phyloP scores from a whole-genome alignment of 495 filamentous ascomycete species.

The Neurospora africana region DNA sequence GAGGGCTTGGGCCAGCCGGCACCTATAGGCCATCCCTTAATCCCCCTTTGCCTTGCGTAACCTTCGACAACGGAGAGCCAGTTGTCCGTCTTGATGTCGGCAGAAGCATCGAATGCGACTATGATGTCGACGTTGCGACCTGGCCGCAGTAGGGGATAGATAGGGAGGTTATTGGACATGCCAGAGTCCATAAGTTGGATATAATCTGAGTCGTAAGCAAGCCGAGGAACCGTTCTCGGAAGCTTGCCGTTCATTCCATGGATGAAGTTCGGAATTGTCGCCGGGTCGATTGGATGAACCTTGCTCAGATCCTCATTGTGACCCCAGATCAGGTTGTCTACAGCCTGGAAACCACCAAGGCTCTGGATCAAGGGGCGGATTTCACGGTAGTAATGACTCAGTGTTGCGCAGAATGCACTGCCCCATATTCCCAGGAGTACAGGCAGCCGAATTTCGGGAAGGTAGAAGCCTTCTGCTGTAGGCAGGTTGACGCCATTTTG shows the following conservation, averaged over 20 bases:
- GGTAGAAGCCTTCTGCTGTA: conserved; percentile 40
- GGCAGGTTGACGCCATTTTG: conserved; percentile 56
- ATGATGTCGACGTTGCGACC: conserved; percentile 83
- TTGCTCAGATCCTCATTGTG: conserved; percentile 73
- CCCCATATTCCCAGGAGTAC: conserved; percentile 88
- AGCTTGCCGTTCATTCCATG: conserved; percentile 67
- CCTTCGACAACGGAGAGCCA: conserved; percentile 91
- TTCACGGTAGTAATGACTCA: conserved; percentile 93
- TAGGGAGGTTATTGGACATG: conserved; percentile 95
- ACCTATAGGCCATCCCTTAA: conserved; percentile 89
- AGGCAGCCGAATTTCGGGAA: conserved; percentile 75
- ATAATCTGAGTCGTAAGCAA: conserved; percentile 55
- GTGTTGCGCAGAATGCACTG: conserved; percentile 87
- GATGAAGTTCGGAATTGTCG: conserved; percentile 75
- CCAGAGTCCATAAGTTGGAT: conserved; percentile 93
- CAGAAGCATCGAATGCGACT: conserved; percentile 40
- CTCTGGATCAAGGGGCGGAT: conserved; percentile 66
- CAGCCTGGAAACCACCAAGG: conserved; percentile 58
- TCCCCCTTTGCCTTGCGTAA: conserved; percentile 75
- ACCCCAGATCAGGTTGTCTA: conserved; percentile 82
- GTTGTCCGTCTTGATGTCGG: conserved; percentile 40
- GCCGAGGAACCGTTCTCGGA: conserved; percentile 62
- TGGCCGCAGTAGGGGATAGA: conserved; percentile 83
- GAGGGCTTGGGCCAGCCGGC: conserved; percentile 71
- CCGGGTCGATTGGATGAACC: conserved; percentile 87